A percentile compares a stretch with the other conserved stretches of the same genome.
These are phyloP conservation scores for Phlebiopsis gigantea DNA, from an alignment of 768 basidiomycete genomes.

Conservation along the genomic window DNA sequence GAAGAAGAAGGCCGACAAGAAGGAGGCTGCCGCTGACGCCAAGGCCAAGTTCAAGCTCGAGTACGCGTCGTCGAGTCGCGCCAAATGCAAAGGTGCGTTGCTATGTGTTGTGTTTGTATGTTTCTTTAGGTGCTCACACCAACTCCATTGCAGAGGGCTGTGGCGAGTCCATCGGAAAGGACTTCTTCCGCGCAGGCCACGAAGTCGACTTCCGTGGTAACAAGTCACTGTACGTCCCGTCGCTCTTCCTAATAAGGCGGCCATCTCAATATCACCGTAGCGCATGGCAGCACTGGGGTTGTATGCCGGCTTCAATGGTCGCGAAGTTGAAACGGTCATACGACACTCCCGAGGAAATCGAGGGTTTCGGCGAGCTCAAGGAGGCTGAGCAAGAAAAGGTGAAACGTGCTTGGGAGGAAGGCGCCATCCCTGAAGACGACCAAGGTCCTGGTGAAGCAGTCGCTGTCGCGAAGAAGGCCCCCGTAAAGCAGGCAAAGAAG, in stretches of 20 bases:
- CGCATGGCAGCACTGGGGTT: slow-evolving; percentile 43
- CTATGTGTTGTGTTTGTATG: neutral
- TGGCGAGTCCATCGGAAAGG: slow-evolving; percentile 34
- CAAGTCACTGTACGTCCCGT: slow-evolving; percentile 23
- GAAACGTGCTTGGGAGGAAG: slow-evolving; percentile 36
- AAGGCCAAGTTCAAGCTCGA: slow-evolving; percentile 30
- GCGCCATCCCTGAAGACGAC: slow-evolving; percentile 33
- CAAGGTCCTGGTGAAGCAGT: slow-evolving; percentile 24
- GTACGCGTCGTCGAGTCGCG: slow-evolving; percentile 25
- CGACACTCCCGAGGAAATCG: slow-evolving; percentile 32
- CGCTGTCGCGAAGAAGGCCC: slow-evolving; percentile 22
- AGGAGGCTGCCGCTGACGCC: slow-evolving; percentile 23
- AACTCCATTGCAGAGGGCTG: slow-evolving; percentile 13
- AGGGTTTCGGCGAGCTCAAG: slow-evolving; percentile 38
- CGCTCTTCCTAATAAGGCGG: too few species aligned
- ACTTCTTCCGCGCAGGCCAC: slow-evolving; percentile 35
- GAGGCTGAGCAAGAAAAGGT: slow-evolving; percentile 38
- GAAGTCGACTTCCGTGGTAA: slow-evolving; percentile 35
- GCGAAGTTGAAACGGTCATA: slow-evolving; percentile 33
- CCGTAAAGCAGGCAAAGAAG: slow-evolving; percentile 26
- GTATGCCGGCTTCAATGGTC: slow-evolving; percentile 31
- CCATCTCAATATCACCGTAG: slow-evolving; percentile 16
- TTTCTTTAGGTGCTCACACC: neutral
- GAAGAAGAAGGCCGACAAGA: slow-evolving; percentile 21
- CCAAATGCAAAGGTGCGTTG: slow-evolving; percentile 29